Conservation (phyloP, 2,329 filamentous ascomycete species). For the Fusarium brachygibbosum region DNA sequence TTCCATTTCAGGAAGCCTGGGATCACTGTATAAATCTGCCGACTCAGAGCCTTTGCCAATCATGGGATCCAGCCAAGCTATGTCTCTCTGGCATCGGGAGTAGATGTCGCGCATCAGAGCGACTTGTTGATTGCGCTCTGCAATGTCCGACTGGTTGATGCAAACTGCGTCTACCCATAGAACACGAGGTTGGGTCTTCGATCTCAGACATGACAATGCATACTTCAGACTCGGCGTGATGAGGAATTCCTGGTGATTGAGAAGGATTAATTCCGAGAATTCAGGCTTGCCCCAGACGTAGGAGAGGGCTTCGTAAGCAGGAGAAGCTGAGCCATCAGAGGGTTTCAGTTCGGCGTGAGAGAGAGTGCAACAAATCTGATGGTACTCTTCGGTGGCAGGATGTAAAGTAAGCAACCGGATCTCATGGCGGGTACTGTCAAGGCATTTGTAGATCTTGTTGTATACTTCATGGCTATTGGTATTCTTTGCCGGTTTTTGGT, state of each 20-base stretch:
- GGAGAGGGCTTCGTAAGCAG: slow-evolving; percentile 29
- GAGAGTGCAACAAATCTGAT: neutral
- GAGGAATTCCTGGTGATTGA: slow-evolving; percentile 7
- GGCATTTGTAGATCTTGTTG: slow-evolving; percentile 5
- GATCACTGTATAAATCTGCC: neutral
- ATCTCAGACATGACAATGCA: neutral
- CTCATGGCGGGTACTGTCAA: neutral
- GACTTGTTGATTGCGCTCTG: slow-evolving; percentile 26
- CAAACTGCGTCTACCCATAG: slow-evolving; percentile 38
- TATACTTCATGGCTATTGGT: neutral
- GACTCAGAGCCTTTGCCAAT: neutral
- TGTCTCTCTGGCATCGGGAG: slow-evolving; percentile 20
- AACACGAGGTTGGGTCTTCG: rapidly evolving
- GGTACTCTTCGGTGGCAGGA: neutral
- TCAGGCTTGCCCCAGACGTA: slow-evolving; percentile 32
- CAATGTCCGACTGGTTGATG: slow-evolving; percentile 28
- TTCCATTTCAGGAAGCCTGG: neutral
- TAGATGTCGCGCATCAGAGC: slow-evolving; percentile 28
- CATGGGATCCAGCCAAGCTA: slow-evolving; percentile 30
- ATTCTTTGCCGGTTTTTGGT: rapidly evolving
- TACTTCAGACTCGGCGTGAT: slow-evolving; percentile 16
- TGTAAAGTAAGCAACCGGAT: slow-evolving; percentile 18
- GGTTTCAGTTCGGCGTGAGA: neutral
- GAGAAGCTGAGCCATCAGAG: rapidly evolving
- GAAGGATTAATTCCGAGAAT: slow-evolving; percentile 5